phyloP scores from a whole-genome alignment of 495 filamentous ascomycete genomes.

The Neurospora cerealis region DNA sequence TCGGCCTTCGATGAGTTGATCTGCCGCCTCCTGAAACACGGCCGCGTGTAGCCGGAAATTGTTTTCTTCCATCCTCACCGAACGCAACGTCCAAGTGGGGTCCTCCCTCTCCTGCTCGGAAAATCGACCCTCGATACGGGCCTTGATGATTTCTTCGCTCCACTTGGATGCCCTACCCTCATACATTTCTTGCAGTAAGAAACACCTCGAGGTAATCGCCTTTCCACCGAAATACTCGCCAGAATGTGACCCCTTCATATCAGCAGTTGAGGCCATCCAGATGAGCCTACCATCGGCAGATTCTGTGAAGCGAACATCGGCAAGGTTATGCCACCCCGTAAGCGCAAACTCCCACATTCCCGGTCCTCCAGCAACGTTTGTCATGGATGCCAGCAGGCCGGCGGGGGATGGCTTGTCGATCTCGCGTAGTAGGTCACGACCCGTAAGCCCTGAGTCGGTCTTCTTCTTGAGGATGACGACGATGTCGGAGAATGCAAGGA shows the following conservation, averaged over 20 bases:
- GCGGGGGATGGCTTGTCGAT: slow-evolving; percentile 63
- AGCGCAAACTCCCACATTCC: slow-evolving; percentile 60
- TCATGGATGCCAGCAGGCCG: slow-evolving; percentile 44
- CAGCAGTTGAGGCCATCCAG: slow-evolving; percentile 56
- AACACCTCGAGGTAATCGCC: slow-evolving; percentile 45
- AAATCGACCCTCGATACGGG: slow-evolving; percentile 76
- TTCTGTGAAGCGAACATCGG: slow-evolving; percentile 64
- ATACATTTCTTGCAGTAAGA: slow-evolving; percentile 62
- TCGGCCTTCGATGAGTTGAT: slow-evolving; percentile 43
- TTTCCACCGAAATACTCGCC: slow-evolving; percentile 39
- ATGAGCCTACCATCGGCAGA: slow-evolving; percentile 60
- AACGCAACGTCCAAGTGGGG: slow-evolving; percentile 67
- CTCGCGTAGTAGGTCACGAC: slow-evolving; percentile 71
- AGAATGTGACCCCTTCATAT: slow-evolving; percentile 41
- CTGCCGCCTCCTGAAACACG: slow-evolving; percentile 60
- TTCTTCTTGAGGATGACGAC: slow-evolving; percentile 66
- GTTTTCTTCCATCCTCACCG: slow-evolving; percentile 46
- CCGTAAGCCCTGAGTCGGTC: slow-evolving; percentile 49
- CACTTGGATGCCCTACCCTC: slow-evolving; percentile 68
- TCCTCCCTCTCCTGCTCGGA: slow-evolving; percentile 69
- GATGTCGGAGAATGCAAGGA: slow-evolving; percentile 78
- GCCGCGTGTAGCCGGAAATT: slow-evolving; percentile 61
- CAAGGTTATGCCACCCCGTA: slow-evolving; percentile 58
- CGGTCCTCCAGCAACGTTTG: slow-evolving; percentile 41
- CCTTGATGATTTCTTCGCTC: slow-evolving; percentile 78